Percentiles rank a stretch among this genome's conserved stretches.
These are phyloP conservation scores for Apostasia shenzhenica DNA, from an alignment of 106 monocot species.

Conservation along the genomic window DNA sequence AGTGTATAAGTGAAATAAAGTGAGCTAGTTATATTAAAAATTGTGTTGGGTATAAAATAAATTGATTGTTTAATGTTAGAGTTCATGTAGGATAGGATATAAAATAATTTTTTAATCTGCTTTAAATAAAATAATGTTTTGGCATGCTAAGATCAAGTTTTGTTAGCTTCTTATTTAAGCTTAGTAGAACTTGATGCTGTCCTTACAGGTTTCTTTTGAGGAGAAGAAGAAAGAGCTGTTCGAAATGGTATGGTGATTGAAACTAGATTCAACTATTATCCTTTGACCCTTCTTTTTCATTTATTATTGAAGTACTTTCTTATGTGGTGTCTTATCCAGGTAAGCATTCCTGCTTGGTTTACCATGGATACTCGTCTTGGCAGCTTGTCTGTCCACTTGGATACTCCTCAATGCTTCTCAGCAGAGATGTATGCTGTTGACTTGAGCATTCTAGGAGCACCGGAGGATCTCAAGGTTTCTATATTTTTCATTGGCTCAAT, in stretches of 20 bases:
- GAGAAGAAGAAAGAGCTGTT: conserved; percentile 93
- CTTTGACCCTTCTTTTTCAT: neutral
- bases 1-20: too few relatives aligned
- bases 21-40: too few relatives aligned
- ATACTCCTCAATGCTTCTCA: conserved; percentile 91
- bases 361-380: conserved; percentile 90
- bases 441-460: conserved; percentile 54
- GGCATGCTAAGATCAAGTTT: too few relatives aligned
- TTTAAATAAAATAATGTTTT: too few relatives aligned
- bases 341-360: conserved; percentile 96
- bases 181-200: too few relatives aligned
- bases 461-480: conserved; percentile 80
- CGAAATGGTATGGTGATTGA: conserved; percentile 67
- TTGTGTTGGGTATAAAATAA: too few relatives aligned
- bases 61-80: too few relatives aligned
- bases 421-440: conserved; percentile 97
- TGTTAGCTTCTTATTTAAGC: too few relatives aligned
- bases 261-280: neutral
- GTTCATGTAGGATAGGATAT: too few relatives aligned
- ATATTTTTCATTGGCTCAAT: neutral
- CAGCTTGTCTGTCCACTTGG: conserved; percentile 85
- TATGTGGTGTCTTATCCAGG: conserved; percentile 24
- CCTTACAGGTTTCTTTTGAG: conserved; percentile 80
- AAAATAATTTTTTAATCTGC: too few relatives aligned
- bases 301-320: neutral